phyloP scores from a whole-genome alignment of 805 yeast genomes.

The Zygoascus bituminiphila region DNA sequence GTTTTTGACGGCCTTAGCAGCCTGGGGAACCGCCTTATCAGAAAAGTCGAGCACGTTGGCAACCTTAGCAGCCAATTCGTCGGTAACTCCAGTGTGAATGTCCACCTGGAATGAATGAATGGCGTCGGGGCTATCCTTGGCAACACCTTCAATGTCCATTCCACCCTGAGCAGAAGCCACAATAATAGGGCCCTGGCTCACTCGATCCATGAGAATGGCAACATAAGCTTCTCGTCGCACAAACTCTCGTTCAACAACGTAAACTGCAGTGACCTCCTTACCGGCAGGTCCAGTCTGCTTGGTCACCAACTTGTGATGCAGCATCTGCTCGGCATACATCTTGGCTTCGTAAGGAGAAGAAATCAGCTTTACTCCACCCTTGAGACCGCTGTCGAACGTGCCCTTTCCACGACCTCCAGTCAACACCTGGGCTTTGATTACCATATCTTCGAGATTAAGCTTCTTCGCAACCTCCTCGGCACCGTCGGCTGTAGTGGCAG shows the following conservation, averaged over 20 bases:
- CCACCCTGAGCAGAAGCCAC: constrained; percentile 98
- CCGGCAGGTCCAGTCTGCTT: constrained; percentile 98
- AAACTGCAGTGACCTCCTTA: constrained; percentile 93
- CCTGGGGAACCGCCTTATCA: constrained; percentile 66
- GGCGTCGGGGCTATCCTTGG: constrained; percentile 81
- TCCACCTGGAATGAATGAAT: constrained; percentile 82
- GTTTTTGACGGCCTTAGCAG: constrained; percentile 78
- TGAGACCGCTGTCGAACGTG: constrained; percentile 87
- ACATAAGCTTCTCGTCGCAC: constrained; percentile 92
- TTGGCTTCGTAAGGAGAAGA: constrained; percentile 78
- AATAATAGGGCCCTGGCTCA: constrained; percentile 79
- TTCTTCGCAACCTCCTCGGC: constrained; percentile 76
- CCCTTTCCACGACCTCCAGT: constrained; percentile 99
- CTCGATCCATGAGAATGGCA: constrained; percentile 92
- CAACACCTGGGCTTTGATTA: constrained; percentile 95
- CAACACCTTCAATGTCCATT: constrained; percentile 99
- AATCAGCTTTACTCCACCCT: constrained; percentile 94
- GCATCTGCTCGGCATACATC: constrained; percentile 81
- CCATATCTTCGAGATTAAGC: constrained; percentile 69
- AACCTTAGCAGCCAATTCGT: constrained; percentile 61
- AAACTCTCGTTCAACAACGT: constrained; percentile 88
- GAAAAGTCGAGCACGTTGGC: constrained; percentile 81
- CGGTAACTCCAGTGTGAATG: constrained; percentile 72
- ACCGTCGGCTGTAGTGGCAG: constrained; percentile 83
- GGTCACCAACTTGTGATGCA: constrained; percentile 87